phyloP scores from a whole-genome alignment of 2,329 filamentous ascomycete species.

The Colletotrichum sojae region DNA sequence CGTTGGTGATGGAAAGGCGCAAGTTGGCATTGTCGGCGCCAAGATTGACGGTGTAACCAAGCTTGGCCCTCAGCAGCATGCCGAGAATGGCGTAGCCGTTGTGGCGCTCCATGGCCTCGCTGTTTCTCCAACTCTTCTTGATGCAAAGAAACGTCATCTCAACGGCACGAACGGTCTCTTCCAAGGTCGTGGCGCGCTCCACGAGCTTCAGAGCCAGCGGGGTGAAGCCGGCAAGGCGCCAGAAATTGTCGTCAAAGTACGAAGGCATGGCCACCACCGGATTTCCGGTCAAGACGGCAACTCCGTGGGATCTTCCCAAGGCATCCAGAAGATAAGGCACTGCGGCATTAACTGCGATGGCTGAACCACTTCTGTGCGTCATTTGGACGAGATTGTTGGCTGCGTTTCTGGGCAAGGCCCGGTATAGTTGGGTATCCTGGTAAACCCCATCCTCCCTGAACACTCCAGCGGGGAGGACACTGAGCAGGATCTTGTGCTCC shows the following conservation, averaged over 20 bases:
- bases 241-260: slow-evolving; percentile 90
- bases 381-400: slow-evolving; percentile 77
- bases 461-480: slow-evolving; percentile 84
- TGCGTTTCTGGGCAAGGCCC: slow-evolving; percentile 81
- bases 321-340: slow-evolving; percentile 91
- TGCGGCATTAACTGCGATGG: slow-evolving; percentile 89
- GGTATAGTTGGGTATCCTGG: slow-evolving; percentile 82
- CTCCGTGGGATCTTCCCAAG: slow-evolving; percentile 83
- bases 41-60: slow-evolving; percentile 67
- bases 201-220: slow-evolving; percentile 88
- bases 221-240: slow-evolving; percentile 93
- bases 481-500: slow-evolving; percentile 85
- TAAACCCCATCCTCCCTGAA: slow-evolving; percentile 86
- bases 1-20: slow-evolving; percentile 62
- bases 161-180: slow-evolving; percentile 82
- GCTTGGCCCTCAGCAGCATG: slow-evolving; percentile 85
- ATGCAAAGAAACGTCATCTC: slow-evolving; percentile 90
- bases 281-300: slow-evolving; percentile 85
- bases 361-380: slow-evolving; percentile 80
- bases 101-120: slow-evolving; percentile 96
- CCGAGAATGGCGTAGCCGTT: slow-evolving; percentile 93
- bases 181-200: slow-evolving; percentile 79
- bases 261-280: slow-evolving; percentile 87
- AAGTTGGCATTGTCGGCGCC: slow-evolving; percentile 46
- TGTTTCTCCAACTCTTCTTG: slow-evolving; percentile 94